These are phyloP conservation scores for Salvia splendens DNA, from an alignment of 257 asterid genomes.

Conservation along the genomic window DNA sequence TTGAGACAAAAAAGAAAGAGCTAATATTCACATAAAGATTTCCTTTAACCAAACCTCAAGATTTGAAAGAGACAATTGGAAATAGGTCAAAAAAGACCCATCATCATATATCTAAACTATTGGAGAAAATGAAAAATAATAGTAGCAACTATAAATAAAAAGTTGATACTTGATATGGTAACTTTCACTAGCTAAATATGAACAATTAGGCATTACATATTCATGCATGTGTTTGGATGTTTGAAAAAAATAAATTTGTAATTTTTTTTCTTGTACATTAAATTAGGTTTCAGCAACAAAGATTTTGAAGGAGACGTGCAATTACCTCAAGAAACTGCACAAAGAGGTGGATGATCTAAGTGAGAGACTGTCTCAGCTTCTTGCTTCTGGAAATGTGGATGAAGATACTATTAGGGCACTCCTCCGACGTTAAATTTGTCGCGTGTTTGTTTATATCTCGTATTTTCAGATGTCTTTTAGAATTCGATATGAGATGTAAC, in stretches of 20 bases:
- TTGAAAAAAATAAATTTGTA: too few relatives aligned
- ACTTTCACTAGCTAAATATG: conserved; percentile 11
- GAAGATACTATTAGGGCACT: conserved; percentile 46
- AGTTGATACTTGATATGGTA: conserved; percentile 15
- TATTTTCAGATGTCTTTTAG: too few relatives aligned
- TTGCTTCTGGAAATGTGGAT: conserved; percentile 47
- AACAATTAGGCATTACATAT: neutral
- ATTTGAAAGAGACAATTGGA: conserved; percentile 19
- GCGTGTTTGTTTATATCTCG: too few relatives aligned
- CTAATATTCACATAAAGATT: neutral
- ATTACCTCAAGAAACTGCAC: conserved; percentile 60
- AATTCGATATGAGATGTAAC: too few relatives aligned
- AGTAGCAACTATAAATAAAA: conserved; percentile 15
- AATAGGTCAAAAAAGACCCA: neutral
- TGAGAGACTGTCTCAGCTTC: conserved; percentile 51
- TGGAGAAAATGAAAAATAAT: neutral
- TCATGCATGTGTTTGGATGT: conserved; percentile 28
- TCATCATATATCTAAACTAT: neutral
- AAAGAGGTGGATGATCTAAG: conserved; percentile 70
- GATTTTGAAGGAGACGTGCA: conserved; percentile 59
- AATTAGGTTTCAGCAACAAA: conserved; percentile 48
- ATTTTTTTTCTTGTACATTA: neutral
- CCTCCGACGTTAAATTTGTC: conserved; percentile 32
- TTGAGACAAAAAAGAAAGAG: neutral
- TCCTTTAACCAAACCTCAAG: neutral